A percentile compares a stretch with the other conserved stretches of the same genome.
phyloP scores from a whole-genome alignment of 768 basidiomycete species.

The Agaricus subrufescens region DNA sequence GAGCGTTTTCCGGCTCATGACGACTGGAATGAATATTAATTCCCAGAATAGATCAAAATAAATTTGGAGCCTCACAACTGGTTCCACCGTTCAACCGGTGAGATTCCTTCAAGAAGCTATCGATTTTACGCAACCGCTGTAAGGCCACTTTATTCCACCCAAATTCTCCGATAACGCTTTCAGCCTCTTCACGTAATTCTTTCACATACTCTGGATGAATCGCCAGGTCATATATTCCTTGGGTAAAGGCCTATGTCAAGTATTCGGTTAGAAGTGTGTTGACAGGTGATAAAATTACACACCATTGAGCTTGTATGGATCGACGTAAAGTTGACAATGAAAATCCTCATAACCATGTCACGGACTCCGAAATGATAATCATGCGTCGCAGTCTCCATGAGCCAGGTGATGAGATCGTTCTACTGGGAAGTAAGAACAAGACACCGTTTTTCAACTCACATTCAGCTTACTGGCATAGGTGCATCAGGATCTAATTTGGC shows the following conservation, averaged over 20 bases:
- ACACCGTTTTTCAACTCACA: neutral
- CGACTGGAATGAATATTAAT: neutral
- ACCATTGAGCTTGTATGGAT: conserved; percentile 40
- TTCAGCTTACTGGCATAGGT: conserved; percentile 4
- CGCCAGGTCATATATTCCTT: conserved; percentile 31
- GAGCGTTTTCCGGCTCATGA: conserved; percentile 23
- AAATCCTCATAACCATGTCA: conserved; percentile 23
- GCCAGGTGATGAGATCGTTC: conserved; percentile 34
- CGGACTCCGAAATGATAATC: conserved; percentile 20
- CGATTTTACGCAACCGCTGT: conserved; percentile 34
- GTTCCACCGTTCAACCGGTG: conserved; percentile 11
- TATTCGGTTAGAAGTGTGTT: neutral
- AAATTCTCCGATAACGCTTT: conserved; percentile 24
- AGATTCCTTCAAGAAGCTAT: conserved; percentile 43
- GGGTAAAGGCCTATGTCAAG: conserved; percentile 26
- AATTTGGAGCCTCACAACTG: neutral
- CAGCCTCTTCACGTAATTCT: conserved; percentile 39
- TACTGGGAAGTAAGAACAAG: neutral
- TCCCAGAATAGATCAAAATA: neutral
- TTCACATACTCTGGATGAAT: conserved; percentile 26
- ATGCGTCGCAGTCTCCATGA: conserved; percentile 28
- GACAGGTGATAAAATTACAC: neutral
- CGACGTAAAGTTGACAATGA: conserved; percentile 35
- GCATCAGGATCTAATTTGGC: conserved; percentile 7
- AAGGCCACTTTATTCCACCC: conserved; percentile 32